Percentiles rank a stretch among this genome's conserved stretches.
Evolutionary conservation across 495 filamentous ascomycete species (phyloP).

Genomic region (Talaromyces thailandensis): DNA sequence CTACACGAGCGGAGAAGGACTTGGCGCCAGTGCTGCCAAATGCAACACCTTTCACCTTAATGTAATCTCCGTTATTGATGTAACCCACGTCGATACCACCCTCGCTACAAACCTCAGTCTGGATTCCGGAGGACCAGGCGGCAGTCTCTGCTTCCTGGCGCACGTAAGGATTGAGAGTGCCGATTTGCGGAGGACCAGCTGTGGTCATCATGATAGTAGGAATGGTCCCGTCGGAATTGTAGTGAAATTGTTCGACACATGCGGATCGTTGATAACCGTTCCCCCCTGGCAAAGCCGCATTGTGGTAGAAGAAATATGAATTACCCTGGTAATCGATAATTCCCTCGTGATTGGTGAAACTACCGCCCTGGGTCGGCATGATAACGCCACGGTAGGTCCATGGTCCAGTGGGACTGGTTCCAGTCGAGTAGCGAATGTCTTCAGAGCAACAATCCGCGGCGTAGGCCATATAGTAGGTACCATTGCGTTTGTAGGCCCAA

Average conservation of each 20-base stretch:
- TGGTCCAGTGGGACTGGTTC: slow-evolving; percentile 16
- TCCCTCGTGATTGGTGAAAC: slow-evolving; percentile 21
- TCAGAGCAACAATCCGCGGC: slow-evolving; percentile 19
- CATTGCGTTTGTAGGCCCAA: slow-evolving; percentile 23
- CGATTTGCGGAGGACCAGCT: slow-evolving; percentile 8
- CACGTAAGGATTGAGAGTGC: slow-evolving; percentile 8
- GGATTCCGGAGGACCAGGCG: slow-evolving; percentile 11
- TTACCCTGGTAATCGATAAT: slow-evolving; percentile 18
- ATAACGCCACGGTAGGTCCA: slow-evolving; percentile 21
- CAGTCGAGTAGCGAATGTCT: slow-evolving; percentile 21
- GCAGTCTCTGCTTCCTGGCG: slow-evolving; percentile 13
- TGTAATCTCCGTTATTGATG: slow-evolving; percentile 13
- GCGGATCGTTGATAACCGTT: slow-evolving; percentile 17
- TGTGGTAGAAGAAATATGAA: slow-evolving; percentile 25
- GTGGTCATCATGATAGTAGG: slow-evolving; percentile 18
- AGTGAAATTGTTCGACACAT: slow-evolving; percentile 16
- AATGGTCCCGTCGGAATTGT: slow-evolving; percentile 18
- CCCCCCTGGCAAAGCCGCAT: slow-evolving; percentile 20
- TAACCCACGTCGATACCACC: slow-evolving; percentile 11
- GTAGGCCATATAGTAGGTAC: slow-evolving; percentile 21
- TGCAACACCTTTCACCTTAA: slow-evolving; percentile 15
- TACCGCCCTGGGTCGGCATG: slow-evolving; percentile 15
- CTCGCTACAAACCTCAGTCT: slow-evolving; percentile 11
- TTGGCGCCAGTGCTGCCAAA: slow-evolving; percentile 10
- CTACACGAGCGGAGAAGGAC: slow-evolving; percentile 7